Evolutionary conservation across 345 rosid species (phyloP).

Genomic region (Laguncularia racemosa): DNA sequence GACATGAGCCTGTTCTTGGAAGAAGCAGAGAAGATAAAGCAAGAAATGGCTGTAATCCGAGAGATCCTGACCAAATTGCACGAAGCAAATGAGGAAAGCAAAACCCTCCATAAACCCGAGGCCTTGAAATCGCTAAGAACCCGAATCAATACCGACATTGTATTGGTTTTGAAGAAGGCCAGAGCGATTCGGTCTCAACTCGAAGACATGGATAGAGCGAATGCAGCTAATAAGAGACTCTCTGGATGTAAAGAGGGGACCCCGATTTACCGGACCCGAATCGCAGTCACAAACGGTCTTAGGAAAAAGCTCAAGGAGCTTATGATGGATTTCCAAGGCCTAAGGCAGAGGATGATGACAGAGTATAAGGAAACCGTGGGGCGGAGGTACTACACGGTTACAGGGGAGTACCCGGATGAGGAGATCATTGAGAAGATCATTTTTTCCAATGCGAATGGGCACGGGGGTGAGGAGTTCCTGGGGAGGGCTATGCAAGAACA

Average conservation of each 20-base stretch:
- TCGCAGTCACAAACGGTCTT: conserved; percentile 11
- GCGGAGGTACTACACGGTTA: conserved; percentile 7
- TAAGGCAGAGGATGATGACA: conserved; percentile 5
- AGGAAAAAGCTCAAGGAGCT: conserved; percentile 13
- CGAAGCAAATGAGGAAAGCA: conserved; percentile 72
- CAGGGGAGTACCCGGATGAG: conserved; percentile 10
- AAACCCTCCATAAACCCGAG: conserved; percentile 68
- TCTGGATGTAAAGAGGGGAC: conserved; percentile 10
- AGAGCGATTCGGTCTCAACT: conserved; percentile 53
- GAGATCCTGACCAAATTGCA: conserved; percentile 54
- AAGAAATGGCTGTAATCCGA: conserved; percentile 64
- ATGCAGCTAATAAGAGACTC: conserved; percentile 7
- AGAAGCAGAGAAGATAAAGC: conserved; percentile 87
- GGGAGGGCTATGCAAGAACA: conserved; percentile 78
- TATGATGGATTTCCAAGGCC: conserved; percentile 5
- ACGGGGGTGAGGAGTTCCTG: conserved; percentile 70
- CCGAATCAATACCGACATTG: conserved; percentile 66
- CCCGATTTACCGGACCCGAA: conserved; percentile 9
- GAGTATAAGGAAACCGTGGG: conserved; percentile 13
- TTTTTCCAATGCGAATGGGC: conserved; percentile 28
- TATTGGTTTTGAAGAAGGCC: conserved; percentile 56
- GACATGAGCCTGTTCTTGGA: conserved; percentile 72
- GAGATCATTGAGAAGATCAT: conserved; percentile 32
- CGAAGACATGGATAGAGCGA: conserved; percentile 68
- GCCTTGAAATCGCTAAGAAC: conserved; percentile 52